Base-by-base conservation (phyloP, 1,284 basidiomycete genomes). In the Volvariella volvacea region DNA sequence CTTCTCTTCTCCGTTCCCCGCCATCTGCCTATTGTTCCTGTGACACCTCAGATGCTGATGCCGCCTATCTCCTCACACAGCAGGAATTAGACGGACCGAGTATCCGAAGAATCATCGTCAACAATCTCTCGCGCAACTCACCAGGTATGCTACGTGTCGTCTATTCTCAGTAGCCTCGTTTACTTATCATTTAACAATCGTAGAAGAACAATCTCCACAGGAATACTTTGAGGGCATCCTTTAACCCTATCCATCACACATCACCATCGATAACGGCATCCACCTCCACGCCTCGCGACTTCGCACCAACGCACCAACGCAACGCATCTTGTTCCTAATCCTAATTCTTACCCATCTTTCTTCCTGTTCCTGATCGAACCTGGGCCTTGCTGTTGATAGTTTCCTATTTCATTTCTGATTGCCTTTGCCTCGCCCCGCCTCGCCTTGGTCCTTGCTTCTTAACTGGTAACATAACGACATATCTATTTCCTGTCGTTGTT, bases 41-140 rank as follows among this genome's bases (percentile, higher is more conserved):
- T 21, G 16, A 28, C n/a, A n/a, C 25, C 25, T 36, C 34, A 15
- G 34, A 36, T 6, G n/a, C 19, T 36, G 19, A 36, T n/a, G 6
- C 15, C 32, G 19, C 25, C 10, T 37, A 20, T 30, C 14, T 25
- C 42, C 10, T 47, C 42, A 20, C 22, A 30, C 15, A 6, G 6
- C 34, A 15, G 19, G 7, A 61, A 53, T 41, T 57, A 37, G 57
- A 61, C 22, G 62, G 61, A 22, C 57, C 54, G 14, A 48, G 55
- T 15, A 55, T 67, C 21, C 53, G 65, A 43, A 53, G 60, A 32
- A 60, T 60, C 57, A 62, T 66, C 38, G 56, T 62, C 30, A 60
- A 56, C 14, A 65, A 60, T 36, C 49, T 65, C 15, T 52, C 54
- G 22, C 45, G 48, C 9, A 28, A 40, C 16, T 16, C 34, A 10